A percentile compares a stretch with the other conserved stretches of the same genome.
Conservation (phyloP, 192 early-diverging fungal species). For the Coemansia sp. region DNA sequence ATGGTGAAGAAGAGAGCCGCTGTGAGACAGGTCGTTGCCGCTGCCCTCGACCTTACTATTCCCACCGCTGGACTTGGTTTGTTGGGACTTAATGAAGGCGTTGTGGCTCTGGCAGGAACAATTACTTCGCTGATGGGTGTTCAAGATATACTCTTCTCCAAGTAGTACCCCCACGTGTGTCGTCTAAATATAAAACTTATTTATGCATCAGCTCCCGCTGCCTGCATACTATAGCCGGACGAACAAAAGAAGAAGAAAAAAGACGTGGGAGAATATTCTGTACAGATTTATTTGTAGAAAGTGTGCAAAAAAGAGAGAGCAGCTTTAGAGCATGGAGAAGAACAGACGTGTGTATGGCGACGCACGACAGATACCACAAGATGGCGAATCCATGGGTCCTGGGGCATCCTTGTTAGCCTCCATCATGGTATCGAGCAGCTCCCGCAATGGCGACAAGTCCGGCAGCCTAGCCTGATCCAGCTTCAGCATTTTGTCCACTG, state of each 20-base stretch:
- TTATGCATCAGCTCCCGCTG: conserved; percentile 6
- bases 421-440: conserved; percentile 37
- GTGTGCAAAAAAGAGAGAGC: neutral
- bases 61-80: conserved; percentile 53
- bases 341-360: conserved; percentile 55
- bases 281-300: conserved; percentile 3
- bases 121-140: conserved; percentile 59
- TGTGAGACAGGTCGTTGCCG: conserved; percentile 28
- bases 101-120: conserved; percentile 60
- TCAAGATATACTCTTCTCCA: conserved; percentile 28
- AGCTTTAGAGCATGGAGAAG: conserved; percentile 47
- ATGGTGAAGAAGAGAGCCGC: conserved; percentile 19
- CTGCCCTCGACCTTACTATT: conserved; percentile 56
- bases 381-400: conserved; percentile 29
- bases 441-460: conserved; percentile 25
- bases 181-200: neutral
- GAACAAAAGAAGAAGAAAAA: neutral
- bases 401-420: conserved; percentile 16
- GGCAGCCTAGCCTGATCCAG: conserved; percentile 19
- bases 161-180: conserved; percentile 5
- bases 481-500: conserved; percentile 41
- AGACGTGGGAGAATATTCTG: neutral
- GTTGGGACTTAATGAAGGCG: conserved; percentile 54
- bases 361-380: conserved; percentile 46
- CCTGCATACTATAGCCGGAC: neutral